Evolutionary conservation across 805 yeast genomes (phyloP), one percentile per base, ranked within the genome.

Genomic region (Myxozyma melibiosi): DNA sequence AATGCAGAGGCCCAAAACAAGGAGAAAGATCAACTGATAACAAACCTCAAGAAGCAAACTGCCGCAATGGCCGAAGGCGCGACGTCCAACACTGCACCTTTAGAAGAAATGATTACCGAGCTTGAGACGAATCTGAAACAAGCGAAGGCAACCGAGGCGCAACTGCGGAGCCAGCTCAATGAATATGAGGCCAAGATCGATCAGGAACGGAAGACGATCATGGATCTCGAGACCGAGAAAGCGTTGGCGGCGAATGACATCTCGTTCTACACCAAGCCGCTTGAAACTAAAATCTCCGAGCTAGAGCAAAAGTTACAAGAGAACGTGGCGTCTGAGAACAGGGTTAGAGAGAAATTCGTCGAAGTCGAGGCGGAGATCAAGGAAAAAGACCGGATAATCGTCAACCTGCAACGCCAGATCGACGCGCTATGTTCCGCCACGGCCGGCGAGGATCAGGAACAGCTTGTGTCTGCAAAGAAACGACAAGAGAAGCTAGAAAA

Each of bases 101-200:
- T 67, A 39, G 68, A 68, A 54, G 57, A 46, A 16, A 54, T 48
- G 55, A 63, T 67, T 9, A 30, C 64, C 14, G 56, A 50, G n/a
- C 56, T 69, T 22, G 68, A 69, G 34, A 52, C 42, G 22, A 67
- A 61, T 20, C 57, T 65, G 30, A 39, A 22, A 3, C 28, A 48
- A 27, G 37, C 37, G 3, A 25, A 28, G 7, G 37, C n/a, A 20
- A 13, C 34, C 14, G 37, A 48, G 22, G 2, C 40, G 2, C 22
- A 37, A 6, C 24, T 39, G 5, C 18, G 22, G 5, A 33, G 13
- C 9, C 13, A 40, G 31, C 22, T 39, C 9, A n/a, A 14, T 5
- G 40, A 49, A 14, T 16, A n/a, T 41, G 65, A 63, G 42, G 45
- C 56, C 16, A 66, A 58, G 43, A 35, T 70, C 55, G 62, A 66